A percentile compares a stretch with the other conserved stretches of the same genome.
Conservation (phyloP, 495 filamentous ascomycete species). For the Filosporella fistucella region DNA sequence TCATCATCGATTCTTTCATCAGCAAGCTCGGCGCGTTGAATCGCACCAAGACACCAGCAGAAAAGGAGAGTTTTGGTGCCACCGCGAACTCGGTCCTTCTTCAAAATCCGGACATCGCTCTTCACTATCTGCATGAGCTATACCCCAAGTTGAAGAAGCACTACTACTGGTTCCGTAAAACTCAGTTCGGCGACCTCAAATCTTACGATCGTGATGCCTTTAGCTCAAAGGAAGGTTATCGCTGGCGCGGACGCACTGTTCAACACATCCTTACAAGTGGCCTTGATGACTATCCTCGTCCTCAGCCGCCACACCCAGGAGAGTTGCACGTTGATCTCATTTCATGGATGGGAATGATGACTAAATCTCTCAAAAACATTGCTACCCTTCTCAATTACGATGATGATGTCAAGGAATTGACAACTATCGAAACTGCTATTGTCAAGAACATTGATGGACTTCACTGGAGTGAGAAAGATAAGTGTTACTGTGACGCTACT, state of each 20-base stretch:
- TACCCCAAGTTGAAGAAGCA: conserved; percentile 93
- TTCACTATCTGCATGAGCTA: conserved; percentile 70
- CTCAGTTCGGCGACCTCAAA: conserved; percentile 86
- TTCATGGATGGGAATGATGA: conserved; percentile 96
- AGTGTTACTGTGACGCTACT: conserved; percentile 91
- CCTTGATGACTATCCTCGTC: conserved; percentile 90
- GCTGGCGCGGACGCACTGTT: conserved; percentile 88
- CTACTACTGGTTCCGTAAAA: conserved; percentile 90
- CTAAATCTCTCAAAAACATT: conserved; percentile 71
- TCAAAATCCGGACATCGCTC: conserved; percentile 60
- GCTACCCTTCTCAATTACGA: conserved; percentile 63
- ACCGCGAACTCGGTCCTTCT: conserved; percentile 42
- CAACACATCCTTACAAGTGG: conserved; percentile 89
- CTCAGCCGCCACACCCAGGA: conserved; percentile 95
- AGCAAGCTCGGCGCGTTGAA: conserved; percentile 53
- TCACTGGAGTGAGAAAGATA: conserved; percentile 77
- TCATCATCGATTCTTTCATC: conserved; percentile 78
- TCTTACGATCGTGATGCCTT: conserved; percentile 84
- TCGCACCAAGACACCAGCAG: conserved; percentile 9
- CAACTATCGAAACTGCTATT: conserved; percentile 72
- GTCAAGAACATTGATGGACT: conserved; percentile 86
- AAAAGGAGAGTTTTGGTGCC: conserved; percentile 6
- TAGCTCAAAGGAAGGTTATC: conserved; percentile 84
- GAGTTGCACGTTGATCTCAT: conserved; percentile 95
- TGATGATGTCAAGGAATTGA: conserved; percentile 70